Evolutionary conservation across 495 filamentous ascomycete genomes (phyloP).

Genomic region (Aspergillus asperescens): DNA sequence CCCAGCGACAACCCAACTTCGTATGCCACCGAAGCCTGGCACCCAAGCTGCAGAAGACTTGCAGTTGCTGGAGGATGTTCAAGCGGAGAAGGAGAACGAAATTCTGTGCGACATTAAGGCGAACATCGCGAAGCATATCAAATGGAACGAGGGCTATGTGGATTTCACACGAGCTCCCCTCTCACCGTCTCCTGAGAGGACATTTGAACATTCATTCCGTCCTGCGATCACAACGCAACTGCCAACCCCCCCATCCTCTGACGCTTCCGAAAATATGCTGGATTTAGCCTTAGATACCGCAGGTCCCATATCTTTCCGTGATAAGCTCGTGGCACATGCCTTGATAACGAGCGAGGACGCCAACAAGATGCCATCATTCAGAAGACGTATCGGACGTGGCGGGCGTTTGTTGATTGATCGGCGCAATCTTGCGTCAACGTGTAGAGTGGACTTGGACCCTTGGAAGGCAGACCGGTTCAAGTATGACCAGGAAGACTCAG

Average conservation of each 20-base stretch:
- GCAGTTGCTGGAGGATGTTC: slow-evolving; percentile 63
- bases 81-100: slow-evolving; percentile 76
- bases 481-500: slow-evolving; percentile 63
- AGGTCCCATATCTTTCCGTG: slow-evolving; percentile 41
- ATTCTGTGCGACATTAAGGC: slow-evolving; percentile 71
- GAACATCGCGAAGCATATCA: slow-evolving; percentile 74
- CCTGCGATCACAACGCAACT: slow-evolving; percentile 76
- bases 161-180: slow-evolving; percentile 80
- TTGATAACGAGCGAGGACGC: slow-evolving; percentile 46
- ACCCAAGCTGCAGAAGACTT: slow-evolving; percentile 67
- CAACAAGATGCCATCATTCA: slow-evolving; percentile 54
- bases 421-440: slow-evolving; percentile 45
- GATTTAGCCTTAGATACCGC: slow-evolving; percentile 43
- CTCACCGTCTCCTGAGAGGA: slow-evolving; percentile 58
- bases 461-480: slow-evolving; percentile 69
- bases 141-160: slow-evolving; percentile 79
- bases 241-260: slow-evolving; percentile 80
- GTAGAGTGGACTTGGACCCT: slow-evolving; percentile 47
- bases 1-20: slow-evolving; percentile 53
- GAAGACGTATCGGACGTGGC: slow-evolving; percentile 66
- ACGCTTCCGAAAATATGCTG: slow-evolving; percentile 54
- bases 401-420: slow-evolving; percentile 81
- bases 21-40: slow-evolving; percentile 64
- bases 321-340: slow-evolving; percentile 42
- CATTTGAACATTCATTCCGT: slow-evolving; percentile 61